These are phyloP conservation scores for Penicillium argentinense DNA, from an alignment of 495 filamentous ascomycete species.

Conservation along the genomic window DNA sequence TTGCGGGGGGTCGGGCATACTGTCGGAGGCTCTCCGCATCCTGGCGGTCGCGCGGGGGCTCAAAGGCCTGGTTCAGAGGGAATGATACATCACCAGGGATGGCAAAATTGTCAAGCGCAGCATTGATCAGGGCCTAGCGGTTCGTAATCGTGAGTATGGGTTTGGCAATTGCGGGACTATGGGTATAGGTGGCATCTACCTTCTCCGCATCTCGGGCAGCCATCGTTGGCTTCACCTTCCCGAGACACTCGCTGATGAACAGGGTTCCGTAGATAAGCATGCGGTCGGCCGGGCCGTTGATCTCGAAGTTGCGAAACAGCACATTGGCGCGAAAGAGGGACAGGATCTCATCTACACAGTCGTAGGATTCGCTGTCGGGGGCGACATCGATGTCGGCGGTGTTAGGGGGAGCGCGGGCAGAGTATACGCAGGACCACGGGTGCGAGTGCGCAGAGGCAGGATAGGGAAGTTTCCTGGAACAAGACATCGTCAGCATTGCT, in stretches of 20 bases:
- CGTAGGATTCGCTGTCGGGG: slow-evolving; percentile 83
- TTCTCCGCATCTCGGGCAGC: slow-evolving; percentile 58
- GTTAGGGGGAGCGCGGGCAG: slow-evolving; percentile 71
- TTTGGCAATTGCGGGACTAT: not conserved
- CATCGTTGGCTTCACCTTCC: slow-evolving; percentile 77
- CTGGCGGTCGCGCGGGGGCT: slow-evolving; percentile 79
- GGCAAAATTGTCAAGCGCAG: slow-evolving; percentile 87
- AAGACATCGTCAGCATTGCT: slow-evolving; percentile 15
- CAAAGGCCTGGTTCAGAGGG: slow-evolving; percentile 84
- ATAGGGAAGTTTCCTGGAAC: slow-evolving; percentile 83
- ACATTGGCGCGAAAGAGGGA: slow-evolving; percentile 96
- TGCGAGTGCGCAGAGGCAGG: slow-evolving; percentile 87
- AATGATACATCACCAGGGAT: slow-evolving; percentile 94
- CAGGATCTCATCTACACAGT: slow-evolving; percentile 91
- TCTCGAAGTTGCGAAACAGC: slow-evolving; percentile 98
- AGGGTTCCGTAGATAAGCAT: slow-evolving; percentile 96
- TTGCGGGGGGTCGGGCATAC: slow-evolving; percentile 37
- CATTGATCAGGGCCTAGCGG: slow-evolving; percentile 60
- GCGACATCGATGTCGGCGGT: slow-evolving; percentile 72
- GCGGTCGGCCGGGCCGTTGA: slow-evolving; percentile 93
- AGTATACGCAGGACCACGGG: slow-evolving; percentile 87
- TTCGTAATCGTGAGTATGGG: slow-evolving; percentile 1
- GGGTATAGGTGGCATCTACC: slow-evolving; percentile 30
- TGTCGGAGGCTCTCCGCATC: slow-evolving; percentile 83
- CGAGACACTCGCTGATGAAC: slow-evolving; percentile 84